Conservation (phyloP, 2,329 filamentous ascomycete genomes). For the Orbilia blumenaviensis region DNA sequence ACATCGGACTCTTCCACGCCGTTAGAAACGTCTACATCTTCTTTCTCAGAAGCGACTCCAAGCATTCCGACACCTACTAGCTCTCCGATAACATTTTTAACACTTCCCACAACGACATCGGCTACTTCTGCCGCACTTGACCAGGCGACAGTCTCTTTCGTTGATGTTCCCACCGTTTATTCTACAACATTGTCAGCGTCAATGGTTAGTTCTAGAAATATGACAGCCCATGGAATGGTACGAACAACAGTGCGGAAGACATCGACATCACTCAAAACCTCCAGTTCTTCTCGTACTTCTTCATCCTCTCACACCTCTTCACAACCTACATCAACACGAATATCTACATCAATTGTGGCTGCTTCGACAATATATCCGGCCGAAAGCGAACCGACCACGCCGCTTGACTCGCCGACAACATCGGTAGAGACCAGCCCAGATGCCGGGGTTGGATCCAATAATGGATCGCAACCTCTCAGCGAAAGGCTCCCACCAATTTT, state of each 20-base stretch:
- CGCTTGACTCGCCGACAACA: conserved; percentile 36
- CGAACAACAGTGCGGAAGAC: conserved; percentile 10
- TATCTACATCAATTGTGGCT: conserved; percentile 1
- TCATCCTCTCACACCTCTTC: not conserved
- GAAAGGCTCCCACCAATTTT: conserved; percentile 52
- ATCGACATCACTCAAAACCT: conserved; percentile 8
- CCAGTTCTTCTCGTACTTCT: conserved; percentile 2
- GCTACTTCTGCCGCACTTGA: not conserved
- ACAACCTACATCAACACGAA: not conserved
- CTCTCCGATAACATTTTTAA: not conserved
- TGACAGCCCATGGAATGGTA: conserved; percentile 33
- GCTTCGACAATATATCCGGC: conserved; percentile 36
- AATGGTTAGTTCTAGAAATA: conserved; percentile 21
- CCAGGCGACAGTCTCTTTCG: not conserved
- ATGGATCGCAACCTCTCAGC: not conserved
- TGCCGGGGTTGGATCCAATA: not conserved
- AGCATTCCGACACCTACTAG: not conserved
- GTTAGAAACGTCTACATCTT: not conserved
- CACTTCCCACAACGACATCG: conserved; percentile 1
- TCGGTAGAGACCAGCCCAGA: not conserved
- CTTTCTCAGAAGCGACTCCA: not conserved
- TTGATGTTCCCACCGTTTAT: not conserved
- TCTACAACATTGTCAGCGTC: conserved; percentile 1
- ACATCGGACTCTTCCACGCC: not conserved
- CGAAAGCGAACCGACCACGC: conserved; percentile 42